phyloP scores from a whole-genome alignment of 164 flowering plant genomes.

The Kingdonia uniflora region DNA sequence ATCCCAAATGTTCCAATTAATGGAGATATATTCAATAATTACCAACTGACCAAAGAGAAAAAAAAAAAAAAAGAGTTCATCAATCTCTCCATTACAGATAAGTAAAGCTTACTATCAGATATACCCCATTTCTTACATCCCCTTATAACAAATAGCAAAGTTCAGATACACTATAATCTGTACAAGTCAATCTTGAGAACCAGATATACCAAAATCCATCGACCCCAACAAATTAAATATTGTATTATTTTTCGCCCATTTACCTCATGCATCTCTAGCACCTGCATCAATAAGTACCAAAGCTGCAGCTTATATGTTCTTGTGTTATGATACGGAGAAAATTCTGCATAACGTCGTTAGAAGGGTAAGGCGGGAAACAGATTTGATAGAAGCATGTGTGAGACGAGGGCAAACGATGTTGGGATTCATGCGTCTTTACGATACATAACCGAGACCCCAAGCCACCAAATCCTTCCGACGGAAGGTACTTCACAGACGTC shows the following conservation, averaged over 20 bases:
- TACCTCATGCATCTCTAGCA: not conserved
- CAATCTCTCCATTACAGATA: no score
- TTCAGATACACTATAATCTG: no score
- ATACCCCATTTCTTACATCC: no score
- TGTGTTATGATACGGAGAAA: constrained; percentile 19
- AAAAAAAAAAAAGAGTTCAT: no score
- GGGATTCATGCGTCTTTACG: constrained; percentile 33
- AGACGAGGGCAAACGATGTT: constrained; percentile 40
- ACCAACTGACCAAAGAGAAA: no score
- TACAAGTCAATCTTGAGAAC: no score
- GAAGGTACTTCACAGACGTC: constrained; percentile 79
- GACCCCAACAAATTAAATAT: not conserved
- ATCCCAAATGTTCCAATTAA: no score
- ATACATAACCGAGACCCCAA: constrained; percentile 55
- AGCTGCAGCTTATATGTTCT: constrained; percentile 22
- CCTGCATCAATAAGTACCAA: constrained; percentile 19
- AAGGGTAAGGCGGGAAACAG: constrained; percentile 21
- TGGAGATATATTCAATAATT: no score
- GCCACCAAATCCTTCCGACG: constrained; percentile 75
- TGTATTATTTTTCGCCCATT: no score
- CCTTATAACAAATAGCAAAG: no score
- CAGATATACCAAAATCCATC: no score
- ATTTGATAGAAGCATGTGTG: constrained; percentile 30
- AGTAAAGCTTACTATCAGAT: no score
- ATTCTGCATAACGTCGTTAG: constrained; percentile 15